Evolutionary conservation across 805 yeast species (phyloP), one percentile per base, ranked within the genome.

Genomic region (Jamesozyma lodderae): DNA sequence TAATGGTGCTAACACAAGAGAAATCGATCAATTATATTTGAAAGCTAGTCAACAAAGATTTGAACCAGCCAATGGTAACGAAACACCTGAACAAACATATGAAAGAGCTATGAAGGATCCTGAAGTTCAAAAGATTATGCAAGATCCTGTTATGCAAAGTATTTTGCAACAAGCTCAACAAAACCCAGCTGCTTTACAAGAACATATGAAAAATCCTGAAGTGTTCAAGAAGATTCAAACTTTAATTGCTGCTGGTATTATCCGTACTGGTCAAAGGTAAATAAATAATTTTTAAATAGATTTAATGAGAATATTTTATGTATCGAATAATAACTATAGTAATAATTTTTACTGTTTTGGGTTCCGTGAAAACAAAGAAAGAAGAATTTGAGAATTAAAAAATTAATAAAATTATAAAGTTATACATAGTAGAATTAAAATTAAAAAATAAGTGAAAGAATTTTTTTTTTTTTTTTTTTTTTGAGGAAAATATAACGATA

Each of bases 201-300:
- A 90, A 54, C 98, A 92, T 66, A 87, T 92, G 96, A 83, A 77
- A 71, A 92, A 92, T 66, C 97, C 98, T 29, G 94, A 79, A 44
- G 83, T 92, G 36, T 75, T 79, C 57, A 80, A 79, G 62, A 92
- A 92, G 76, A 79, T 92, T 52, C 81, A 82, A 62, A 72, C 82
- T 51, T 73, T 92, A 62, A 81, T 88, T 60, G 95, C 96, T 40
- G 96, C 97, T 15, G 99, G 99, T 62, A 83, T 92, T 40, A 88
- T 92, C 55, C 81, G 95, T 60, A 86, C 95, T 23, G 79, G 95
- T 58, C 80, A 62, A 48, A 38, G 41, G 33, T 33, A 28, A 30
- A 35, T 25, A 20, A 30, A 4, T 16, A 14, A n/a, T n/a, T n/a
- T 5, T 8, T 28, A 28, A 11, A 28, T 28, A 28, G 5, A 28